phyloP scores from a whole-genome alignment of 495 filamentous ascomycete species.

The Hypomontagnella monticulosa region DNA sequence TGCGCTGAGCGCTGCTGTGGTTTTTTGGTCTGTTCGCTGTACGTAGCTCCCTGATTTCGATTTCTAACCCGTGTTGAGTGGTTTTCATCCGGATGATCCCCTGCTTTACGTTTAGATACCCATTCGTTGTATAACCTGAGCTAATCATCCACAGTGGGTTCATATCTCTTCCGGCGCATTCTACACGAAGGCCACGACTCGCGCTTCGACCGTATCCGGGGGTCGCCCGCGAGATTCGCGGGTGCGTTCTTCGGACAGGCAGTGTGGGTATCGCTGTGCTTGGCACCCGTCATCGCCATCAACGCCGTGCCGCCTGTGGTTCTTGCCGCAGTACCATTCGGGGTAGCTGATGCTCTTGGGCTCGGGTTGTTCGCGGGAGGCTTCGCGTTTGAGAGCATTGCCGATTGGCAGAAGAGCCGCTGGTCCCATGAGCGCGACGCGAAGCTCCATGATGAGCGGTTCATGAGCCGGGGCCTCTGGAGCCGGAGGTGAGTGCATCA shows the following conservation, averaged over 20 bases:
- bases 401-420: conserved; percentile 66
- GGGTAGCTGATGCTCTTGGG: conserved; percentile 62
- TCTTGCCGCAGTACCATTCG: conserved; percentile 49
- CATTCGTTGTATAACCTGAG: background rate
- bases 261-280: conserved; percentile 68
- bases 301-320: conserved; percentile 65
- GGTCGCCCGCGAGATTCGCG: conserved; percentile 60
- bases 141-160: conserved; percentile 57
- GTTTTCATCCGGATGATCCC: too few species aligned
- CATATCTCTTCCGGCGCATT: conserved; percentile 67
- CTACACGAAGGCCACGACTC: conserved; percentile 64
- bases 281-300: conserved; percentile 67
- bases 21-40: conserved; percentile 68
- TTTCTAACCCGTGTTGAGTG: background rate
- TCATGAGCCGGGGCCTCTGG: conserved; percentile 69
- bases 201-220: conserved; percentile 69
- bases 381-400: conserved; percentile 65
- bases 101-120: too few species aligned
- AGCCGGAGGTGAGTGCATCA: conserved; percentile 48
- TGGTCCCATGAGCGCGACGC: conserved; percentile 65
- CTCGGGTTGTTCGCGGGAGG: conserved; percentile 64
- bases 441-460: conserved; percentile 70
- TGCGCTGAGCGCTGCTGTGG: conserved; percentile 63
- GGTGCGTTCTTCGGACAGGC: conserved; percentile 68
- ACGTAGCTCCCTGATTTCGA: conserved; percentile 41